Evolutionary conservation across 1,284 basidiomycete species (phyloP).

Genomic region (Termitomyces sp.): DNA sequence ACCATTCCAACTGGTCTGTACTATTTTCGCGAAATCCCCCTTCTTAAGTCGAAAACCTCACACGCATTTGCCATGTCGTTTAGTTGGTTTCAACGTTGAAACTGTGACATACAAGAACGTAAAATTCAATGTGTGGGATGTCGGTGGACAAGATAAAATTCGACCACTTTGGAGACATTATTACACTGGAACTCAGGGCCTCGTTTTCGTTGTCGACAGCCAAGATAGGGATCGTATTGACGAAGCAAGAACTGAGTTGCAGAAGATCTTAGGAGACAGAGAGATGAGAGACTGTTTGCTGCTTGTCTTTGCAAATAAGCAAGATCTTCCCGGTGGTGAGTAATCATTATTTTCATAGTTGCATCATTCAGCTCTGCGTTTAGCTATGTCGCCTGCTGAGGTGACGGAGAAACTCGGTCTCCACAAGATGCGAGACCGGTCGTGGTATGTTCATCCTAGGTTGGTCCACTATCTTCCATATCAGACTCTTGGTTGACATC

Average conservation of each 20-base stretch:
- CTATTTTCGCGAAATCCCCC: not conserved
- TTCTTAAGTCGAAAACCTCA: conserved; percentile 8
- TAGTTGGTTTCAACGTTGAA: conserved; percentile 98
- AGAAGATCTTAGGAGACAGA: conserved; percentile 93
- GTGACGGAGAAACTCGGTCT: conserved; percentile 97
- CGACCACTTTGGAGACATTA: conserved; percentile 98
- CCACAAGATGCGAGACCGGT: conserved; percentile 93
- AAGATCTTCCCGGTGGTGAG: conserved; percentile 94
- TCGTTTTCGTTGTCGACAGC: conserved; percentile 93
- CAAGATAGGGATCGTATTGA: conserved; percentile 94
- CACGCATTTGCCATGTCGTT: conserved; percentile 2
- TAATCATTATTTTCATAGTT: not conserved
- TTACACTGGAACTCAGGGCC: conserved; percentile 97
- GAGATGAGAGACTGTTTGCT: conserved; percentile 98
- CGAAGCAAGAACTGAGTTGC: conserved; percentile 94
- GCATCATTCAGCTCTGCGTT: conserved; percentile 7
- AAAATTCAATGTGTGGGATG: conserved; percentile 99
- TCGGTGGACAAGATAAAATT: conserved; percentile 99
- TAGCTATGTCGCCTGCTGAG: conserved; percentile 98
- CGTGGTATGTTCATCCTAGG: conserved; percentile 99
- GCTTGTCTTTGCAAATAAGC: conserved; percentile 99
- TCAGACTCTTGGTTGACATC: not conserved
- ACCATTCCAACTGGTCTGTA: conserved; percentile 93
- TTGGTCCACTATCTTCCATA: conserved; percentile 31
- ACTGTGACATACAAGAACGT: conserved; percentile 99